Conservation (phyloP, 2,329 filamentous ascomycete species). For the Xylaria sp. region DNA sequence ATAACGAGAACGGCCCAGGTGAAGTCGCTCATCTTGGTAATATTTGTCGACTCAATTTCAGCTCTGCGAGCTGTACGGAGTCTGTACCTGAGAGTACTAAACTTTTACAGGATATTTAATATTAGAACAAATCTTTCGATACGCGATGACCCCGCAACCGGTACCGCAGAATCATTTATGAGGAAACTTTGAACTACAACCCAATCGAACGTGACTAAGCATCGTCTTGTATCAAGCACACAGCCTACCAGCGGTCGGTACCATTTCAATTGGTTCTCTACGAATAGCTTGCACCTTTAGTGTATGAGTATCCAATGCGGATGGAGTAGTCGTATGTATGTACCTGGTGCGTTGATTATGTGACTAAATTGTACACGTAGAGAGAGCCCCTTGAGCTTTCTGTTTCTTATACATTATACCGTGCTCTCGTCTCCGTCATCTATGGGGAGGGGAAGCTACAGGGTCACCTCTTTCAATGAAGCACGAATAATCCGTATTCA, state of each 20-base stretch:
- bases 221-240: neutral
- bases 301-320: too few relatives aligned
- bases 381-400: neutral
- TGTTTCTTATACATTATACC: neutral
- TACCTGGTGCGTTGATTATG: neutral
- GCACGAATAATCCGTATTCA: neutral
- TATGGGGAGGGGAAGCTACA: too few relatives aligned
- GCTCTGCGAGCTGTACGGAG: neutral
- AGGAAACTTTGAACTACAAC: too few relatives aligned
- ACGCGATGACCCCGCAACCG: neutral
- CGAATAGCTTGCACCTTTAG: too few relatives aligned
- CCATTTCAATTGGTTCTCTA: too few relatives aligned
- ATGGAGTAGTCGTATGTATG: neutral
- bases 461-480: neutral
- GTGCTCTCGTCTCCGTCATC: too few relatives aligned
- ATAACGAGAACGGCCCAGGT: slow-evolving; percentile 29
- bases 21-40: slow-evolving; percentile 18
- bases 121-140: neutral
- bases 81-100: neutral
- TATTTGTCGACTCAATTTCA: slow-evolving; percentile 20
- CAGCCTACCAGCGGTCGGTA: too few relatives aligned
- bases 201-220: neutral
- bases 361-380: neutral
- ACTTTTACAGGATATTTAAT: slow-evolving; percentile 8
- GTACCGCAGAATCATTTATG: neutral